Evolutionary conservation across 352 stramenopile species (phyloP).

Genomic region (Globisporangium echinulatum): DNA sequence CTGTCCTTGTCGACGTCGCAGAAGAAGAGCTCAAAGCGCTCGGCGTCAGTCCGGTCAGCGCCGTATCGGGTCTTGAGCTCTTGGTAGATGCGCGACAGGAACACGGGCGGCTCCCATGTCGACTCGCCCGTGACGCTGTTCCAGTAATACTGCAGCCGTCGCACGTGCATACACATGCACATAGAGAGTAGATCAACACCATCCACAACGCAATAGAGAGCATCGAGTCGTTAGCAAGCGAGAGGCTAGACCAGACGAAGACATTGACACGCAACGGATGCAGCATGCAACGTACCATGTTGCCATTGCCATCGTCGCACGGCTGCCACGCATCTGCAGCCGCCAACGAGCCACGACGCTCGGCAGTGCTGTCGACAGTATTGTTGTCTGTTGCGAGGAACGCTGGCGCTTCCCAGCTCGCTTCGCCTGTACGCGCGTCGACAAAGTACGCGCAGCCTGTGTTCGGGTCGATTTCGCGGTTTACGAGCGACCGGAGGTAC

Average conservation of each 20-base stretch:
- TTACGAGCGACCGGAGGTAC: slow-evolving; percentile 51
- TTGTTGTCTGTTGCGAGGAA: slow-evolving; percentile 11
- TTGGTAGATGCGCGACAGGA: slow-evolving; percentile 47
- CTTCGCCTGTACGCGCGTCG: slow-evolving; percentile 51
- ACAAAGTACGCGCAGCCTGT: slow-evolving; percentile 54
- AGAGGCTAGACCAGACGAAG: too few species aligned
- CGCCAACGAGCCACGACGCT: neutral
- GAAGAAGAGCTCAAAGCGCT: slow-evolving; percentile 65
- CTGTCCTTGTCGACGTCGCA: slow-evolving; percentile 51
- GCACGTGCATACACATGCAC: too few species aligned
- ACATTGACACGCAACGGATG: too few species aligned
- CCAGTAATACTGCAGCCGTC: slow-evolving; percentile 54
- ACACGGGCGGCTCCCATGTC: slow-evolving; percentile 47
- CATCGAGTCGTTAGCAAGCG: too few species aligned
- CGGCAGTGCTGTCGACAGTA: slow-evolving; percentile 1
- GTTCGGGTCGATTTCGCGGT: slow-evolving; percentile 35
- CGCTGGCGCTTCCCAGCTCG: slow-evolving; percentile 44
- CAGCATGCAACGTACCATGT: slow-evolving; percentile 30
- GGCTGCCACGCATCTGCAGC: slow-evolving; percentile 35
- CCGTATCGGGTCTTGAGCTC: slow-evolving; percentile 50
- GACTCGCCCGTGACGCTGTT: slow-evolving; percentile 60
- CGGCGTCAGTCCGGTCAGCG: slow-evolving; percentile 37
- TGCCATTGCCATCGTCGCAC: slow-evolving; percentile 53
- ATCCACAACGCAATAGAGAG: too few species aligned
- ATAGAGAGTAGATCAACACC: too few species aligned